Conservation (phyloP, 306 rosid species). For the Acacia crassicarpa region DNA sequence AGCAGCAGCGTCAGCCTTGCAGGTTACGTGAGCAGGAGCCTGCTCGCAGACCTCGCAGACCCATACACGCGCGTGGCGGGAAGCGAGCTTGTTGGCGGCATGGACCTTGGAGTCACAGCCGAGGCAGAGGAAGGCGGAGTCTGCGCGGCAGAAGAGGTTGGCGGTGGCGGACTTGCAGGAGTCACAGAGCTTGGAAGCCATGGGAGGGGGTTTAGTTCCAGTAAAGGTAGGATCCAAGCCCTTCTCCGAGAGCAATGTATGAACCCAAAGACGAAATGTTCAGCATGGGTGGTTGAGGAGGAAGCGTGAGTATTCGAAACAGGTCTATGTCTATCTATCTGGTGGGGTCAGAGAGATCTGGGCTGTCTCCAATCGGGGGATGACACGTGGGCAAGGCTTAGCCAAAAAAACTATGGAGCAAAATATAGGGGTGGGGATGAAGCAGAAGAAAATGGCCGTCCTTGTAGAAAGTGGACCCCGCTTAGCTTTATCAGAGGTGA, state of each 20-base stretch:
- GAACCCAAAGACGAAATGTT: background rate
- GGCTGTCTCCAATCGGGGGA: background rate
- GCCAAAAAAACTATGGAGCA: conserved; percentile 33
- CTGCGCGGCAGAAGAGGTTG: conserved; percentile 84
- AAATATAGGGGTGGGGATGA: background rate
- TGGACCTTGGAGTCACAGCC: conserved; percentile 74
- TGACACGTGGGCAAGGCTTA: conserved; percentile 44
- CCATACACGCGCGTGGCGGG: conserved; percentile 88
- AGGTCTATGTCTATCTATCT: conserved; percentile 40
- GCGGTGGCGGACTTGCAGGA: conserved; percentile 85
- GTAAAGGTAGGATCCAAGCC: background rate
- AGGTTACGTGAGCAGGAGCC: conserved; percentile 86
- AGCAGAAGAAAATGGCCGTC: background rate
- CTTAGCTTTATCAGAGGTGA: background rate
- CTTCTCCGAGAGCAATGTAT: background rate
- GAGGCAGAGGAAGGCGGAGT: conserved; percentile 83
- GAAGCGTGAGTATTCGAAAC: conserved; percentile 26
- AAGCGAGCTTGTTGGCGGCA: conserved; percentile 92
- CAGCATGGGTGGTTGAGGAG: background rate
- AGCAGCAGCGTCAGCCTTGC: conserved; percentile 94
- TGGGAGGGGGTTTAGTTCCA: conserved; percentile 8
- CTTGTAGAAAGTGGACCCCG: background rate
- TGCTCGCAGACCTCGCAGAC: conserved; percentile 94
- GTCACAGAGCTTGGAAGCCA: conserved; percentile 98
- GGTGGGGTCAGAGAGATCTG: conserved; percentile 51